Conservation (phyloP, 192 early-diverging fungal species). For the Podila epicladia region DNA sequence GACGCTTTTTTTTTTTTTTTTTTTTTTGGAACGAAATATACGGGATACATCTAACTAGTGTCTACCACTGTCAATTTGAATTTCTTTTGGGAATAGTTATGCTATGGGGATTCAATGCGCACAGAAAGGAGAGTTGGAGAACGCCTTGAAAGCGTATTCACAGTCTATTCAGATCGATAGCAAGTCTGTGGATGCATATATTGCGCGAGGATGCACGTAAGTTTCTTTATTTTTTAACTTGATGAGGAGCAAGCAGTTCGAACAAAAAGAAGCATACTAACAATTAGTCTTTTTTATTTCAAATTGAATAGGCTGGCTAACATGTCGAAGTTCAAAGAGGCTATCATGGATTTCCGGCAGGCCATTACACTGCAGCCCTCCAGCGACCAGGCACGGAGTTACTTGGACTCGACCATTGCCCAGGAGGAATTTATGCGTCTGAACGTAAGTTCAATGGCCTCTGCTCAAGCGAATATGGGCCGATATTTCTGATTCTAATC, state of each 20-base stretch:
- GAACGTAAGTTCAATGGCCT: constrained; percentile 15
- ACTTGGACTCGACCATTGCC: constrained; percentile 38
- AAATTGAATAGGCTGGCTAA: constrained; percentile 17
- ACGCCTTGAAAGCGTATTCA: constrained; percentile 41
- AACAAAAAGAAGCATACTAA: too few relatives aligned
- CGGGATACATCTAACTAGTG: neutral
- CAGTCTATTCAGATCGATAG: constrained; percentile 43
- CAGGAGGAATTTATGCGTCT: constrained; percentile 36
- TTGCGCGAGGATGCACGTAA: constrained; percentile 53
- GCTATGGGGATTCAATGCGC: constrained; percentile 27
- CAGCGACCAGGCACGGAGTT: constrained; percentile 25
- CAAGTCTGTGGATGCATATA: constrained; percentile 31
- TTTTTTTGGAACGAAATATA: neutral
- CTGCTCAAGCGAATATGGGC: too few relatives aligned
- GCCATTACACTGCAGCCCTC: constrained; percentile 29
- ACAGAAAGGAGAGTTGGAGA: constrained; percentile 30
- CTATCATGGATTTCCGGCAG: constrained; percentile 44
- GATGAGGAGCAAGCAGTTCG: neutral
- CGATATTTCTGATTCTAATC: too few relatives aligned
- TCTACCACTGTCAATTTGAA: neutral
- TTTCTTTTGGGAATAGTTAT: constrained; percentile 8
- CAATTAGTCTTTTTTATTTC: too few relatives aligned
- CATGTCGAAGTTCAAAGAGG: constrained; percentile 27
- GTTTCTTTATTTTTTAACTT: constrained; percentile 8
- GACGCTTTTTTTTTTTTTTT: neutral